Percentiles rank a stretch among this genome's conserved stretches.
Conservation (phyloP, 768 basidiomycete species). For the Postia placenta region DNA sequence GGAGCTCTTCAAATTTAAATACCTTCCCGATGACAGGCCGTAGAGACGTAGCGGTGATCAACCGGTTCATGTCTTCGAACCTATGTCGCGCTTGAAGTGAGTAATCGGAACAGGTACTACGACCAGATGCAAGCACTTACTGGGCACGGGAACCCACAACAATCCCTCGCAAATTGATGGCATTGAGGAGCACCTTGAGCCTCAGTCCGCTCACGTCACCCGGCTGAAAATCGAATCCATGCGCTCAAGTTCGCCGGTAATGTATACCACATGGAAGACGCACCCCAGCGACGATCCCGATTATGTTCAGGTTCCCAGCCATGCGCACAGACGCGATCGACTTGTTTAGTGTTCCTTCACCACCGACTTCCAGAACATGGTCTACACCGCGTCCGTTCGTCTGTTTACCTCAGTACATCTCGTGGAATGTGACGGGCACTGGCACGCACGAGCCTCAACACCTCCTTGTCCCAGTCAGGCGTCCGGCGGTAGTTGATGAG, state of each 20-base stretch:
- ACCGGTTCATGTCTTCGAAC: conserved; percentile 47
- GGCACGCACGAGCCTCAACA: conserved; percentile 32
- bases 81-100: conserved; percentile 17
- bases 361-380: conserved; percentile 46
- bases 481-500: conserved; percentile 55
- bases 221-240: background rate
- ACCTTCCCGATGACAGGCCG: conserved; percentile 52
- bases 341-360: conserved; percentile 41
- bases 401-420: conserved; percentile 11
- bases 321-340: conserved; percentile 33
- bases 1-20: conserved; percentile 47
- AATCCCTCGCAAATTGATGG: conserved; percentile 41
- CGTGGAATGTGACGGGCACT: background rate
- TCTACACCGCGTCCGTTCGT: conserved; percentile 26
- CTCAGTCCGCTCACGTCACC: conserved; percentile 14
- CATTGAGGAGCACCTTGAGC: conserved; percentile 11
- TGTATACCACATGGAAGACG: conserved; percentile 19
- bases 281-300: conserved; percentile 42
- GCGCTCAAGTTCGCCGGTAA: conserved; percentile 6
- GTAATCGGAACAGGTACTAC: background rate
- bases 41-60: conserved; percentile 38
- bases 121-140: conserved; percentile 26
- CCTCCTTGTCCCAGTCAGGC: conserved; percentile 52
- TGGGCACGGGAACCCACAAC: conserved; percentile 49
- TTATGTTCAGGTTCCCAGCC: conserved; percentile 41